Base-by-base conservation (phyloP, 2,329 filamentous ascomycete species). In the Rasamsonia emersonii region DNA sequence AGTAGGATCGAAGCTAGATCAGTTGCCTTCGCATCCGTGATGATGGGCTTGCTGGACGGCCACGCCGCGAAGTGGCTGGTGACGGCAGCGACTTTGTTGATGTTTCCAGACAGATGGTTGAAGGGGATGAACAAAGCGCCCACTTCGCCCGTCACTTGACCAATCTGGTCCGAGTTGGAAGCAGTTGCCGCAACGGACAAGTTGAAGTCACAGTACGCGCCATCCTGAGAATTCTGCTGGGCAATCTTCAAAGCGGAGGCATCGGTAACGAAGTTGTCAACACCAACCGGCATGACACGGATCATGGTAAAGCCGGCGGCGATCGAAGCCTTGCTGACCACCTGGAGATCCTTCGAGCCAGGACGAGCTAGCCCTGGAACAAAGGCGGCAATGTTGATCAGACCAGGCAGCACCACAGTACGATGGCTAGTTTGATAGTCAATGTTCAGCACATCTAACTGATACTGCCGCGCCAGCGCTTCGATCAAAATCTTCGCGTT, bases 401-500 rank as follows among this genome's bases (percentile, higher is more conserved):
- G 62, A 2, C 82, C 82, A 19, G 83, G 82, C 21, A 88, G 71
- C 25, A 79, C 69, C 27, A 85, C 65, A 3, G 80, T 83, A 43
- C 77, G 74, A 57, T 88, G 82, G 62, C 91, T 95, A 28, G 86
- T 89, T 67, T 94, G 86, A 63, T 81, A 93, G 62, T 98, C 91
- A 35, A 88, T 77, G 43, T 78, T 80, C 53, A 77, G 76, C 36
- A 98, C 77, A 21, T 84, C 78, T 33, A 98, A 71, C 45, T 88
- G 79, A 54, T 86, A 94, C 58, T 93, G 82, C 37, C 89, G 79
- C 35, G 86, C 79, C 43, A 98, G 84, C 14, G 89, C 91, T 65
- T 98, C 91, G 32, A 98, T 81, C 31, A 98, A 66, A 38, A 98
- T 85, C 72, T 96, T 98, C 38, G 91, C 91, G 55, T 95, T 96